Evolutionary conservation across 2,329 filamentous ascomycete genomes (phyloP), one percentile per base, ranked within the genome.

Genomic region (Colletotrichum kahawae): DNA sequence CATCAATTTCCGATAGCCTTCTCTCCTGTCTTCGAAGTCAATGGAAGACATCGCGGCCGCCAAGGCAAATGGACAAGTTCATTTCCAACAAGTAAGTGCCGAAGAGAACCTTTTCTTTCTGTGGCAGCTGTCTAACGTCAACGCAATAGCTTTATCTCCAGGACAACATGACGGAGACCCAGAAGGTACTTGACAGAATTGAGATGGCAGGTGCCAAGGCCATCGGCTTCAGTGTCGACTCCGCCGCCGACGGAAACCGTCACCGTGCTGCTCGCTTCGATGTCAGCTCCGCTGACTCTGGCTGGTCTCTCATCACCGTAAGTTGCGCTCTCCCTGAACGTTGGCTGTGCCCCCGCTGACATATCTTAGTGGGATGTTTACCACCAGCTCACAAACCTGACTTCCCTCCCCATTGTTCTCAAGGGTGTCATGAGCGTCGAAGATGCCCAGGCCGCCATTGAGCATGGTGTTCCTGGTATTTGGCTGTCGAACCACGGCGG

Each of bases 401-500:
- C 84, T 57, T 70, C 78, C 31, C 82, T 87, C 4, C 83, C 84
- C 54, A 79, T 86, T 67, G 82, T 86, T 65, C 79, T 85, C 75
- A 86, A 86, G 80, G 85, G 85, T 12, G 84, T 87, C 64, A 80
- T 80, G 51, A 82, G 79, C 51, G 83, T 83, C 5, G 81, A 81
- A 9, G 84, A 86, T 33, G 85, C 83, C 29, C 76, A 80, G 64
- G 78, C 82, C 4, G 84, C 84, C 60, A 78, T 83, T 57, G 76
- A 83, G 77, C 77, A 82, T 76, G 79, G 80, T 10, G 81, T 79
- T 10, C 78, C 78, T 4, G 84, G 83, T 68, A 85, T 85, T 59
- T 79, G 85, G 62, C 79, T 87, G 54, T 86, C 84, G 67, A 87
- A 87, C 80, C 85, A 87, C 79, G 85, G 85, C 66, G 84, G 83